These are phyloP conservation scores for Gaertneriomyces sp. DNA, from an alignment of 192 early-diverging fungal genomes.

Conservation along the genomic window DNA sequence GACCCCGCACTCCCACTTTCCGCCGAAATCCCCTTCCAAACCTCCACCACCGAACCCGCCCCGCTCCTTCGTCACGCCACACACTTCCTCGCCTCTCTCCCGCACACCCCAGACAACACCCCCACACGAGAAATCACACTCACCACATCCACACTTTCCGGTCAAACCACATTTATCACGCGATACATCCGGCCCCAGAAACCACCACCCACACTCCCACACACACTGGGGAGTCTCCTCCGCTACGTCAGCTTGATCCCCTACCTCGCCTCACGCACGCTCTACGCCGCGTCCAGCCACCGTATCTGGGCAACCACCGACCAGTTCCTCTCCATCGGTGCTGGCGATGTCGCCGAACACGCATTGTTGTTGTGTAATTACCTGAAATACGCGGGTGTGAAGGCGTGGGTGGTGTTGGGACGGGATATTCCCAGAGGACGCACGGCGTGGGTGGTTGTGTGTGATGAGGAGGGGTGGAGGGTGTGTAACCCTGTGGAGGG, in stretches of 20 bases:
- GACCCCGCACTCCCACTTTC: conserved; percentile 42
- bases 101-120: conserved; percentile 5
- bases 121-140: neutral
- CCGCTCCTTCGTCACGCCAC: conserved; percentile 28
- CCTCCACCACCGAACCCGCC: conserved; percentile 25
- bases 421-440: conserved; percentile 40
- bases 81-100: conserved; percentile 24
- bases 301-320: conserved; percentile 44
- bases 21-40: too few species aligned
- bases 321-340: conserved; percentile 48
- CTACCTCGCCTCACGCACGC: conserved; percentile 35
- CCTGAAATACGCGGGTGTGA: conserved; percentile 22
- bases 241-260: conserved; percentile 52
- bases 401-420: conserved; percentile 48
- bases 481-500: conserved; percentile 50
- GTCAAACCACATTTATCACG: conserved; percentile 39
- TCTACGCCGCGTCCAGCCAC: conserved; percentile 18
- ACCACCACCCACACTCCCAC: conserved; percentile 27
- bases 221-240: conserved; percentile 25
- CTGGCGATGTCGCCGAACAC: conserved; percentile 50
- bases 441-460: conserved; percentile 43
- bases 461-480: conserved; percentile 13
- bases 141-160: conserved; percentile 34
- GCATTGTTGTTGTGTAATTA: conserved; percentile 55
- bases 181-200: conserved; percentile 51